Evolutionary conservation across 2,329 filamentous ascomycete genomes (phyloP).

Genomic region (Laburnicola sp.): DNA sequence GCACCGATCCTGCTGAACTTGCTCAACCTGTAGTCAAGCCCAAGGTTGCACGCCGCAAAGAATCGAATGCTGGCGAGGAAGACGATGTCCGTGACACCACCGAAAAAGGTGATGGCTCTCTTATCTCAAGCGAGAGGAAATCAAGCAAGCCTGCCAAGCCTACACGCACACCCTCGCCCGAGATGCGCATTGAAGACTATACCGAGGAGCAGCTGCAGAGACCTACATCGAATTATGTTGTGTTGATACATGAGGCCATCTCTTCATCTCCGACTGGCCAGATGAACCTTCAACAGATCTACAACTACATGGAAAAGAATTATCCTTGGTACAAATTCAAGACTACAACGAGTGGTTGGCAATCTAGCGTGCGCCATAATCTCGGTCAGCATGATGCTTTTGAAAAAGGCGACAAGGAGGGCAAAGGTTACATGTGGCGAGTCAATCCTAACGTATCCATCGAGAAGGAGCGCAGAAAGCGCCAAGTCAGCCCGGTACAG

Average conservation of each 20-base stretch:
- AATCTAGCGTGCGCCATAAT: slow-evolving; percentile 68
- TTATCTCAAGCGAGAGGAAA: slow-evolving; percentile 47
- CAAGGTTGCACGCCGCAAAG: slow-evolving; percentile 42
- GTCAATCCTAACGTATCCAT: slow-evolving; percentile 62
- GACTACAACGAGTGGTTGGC: slow-evolving; percentile 64
- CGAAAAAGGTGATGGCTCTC: slow-evolving; percentile 42
- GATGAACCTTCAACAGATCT: slow-evolving; percentile 68
- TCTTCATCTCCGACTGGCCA: slow-evolving; percentile 58
- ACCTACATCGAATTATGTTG: slow-evolving; percentile 64
- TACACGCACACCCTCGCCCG: slow-evolving; percentile 62
- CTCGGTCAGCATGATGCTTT: slow-evolving; percentile 62
- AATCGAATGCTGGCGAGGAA: slow-evolving; percentile 44
- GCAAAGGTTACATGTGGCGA: slow-evolving; percentile 67
- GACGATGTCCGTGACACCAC: slow-evolving; percentile 39
- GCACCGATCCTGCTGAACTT: slow-evolving; percentile 43
- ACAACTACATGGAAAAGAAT: slow-evolving; percentile 64
- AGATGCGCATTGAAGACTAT: slow-evolving; percentile 65
- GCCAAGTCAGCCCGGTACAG: slow-evolving; percentile 53
- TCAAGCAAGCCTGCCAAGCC: slow-evolving; percentile 52
- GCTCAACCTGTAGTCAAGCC: slow-evolving; percentile 39
- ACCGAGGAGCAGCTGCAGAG: slow-evolving; percentile 76
- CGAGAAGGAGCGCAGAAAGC: slow-evolving; percentile 59
- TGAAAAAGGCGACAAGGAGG: slow-evolving; percentile 62
- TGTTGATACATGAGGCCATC: slow-evolving; percentile 65
- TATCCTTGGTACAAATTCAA: slow-evolving; percentile 67